Base-by-base conservation (phyloP, 83 land plant genomes). In the Larix sibirica region DNA sequence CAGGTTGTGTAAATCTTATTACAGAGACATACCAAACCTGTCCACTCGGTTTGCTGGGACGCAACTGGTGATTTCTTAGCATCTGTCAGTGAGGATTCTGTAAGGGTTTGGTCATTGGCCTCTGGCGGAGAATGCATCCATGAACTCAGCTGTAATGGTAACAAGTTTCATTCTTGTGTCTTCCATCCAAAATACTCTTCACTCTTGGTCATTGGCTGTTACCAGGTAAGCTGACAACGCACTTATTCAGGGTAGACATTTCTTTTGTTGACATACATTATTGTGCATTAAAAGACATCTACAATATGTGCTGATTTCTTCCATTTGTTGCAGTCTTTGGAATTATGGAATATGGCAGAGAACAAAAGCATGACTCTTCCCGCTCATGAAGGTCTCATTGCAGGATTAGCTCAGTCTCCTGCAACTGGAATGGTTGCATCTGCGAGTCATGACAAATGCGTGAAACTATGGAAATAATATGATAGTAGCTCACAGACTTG, bases 371-470 rank as follows among this genome's bases (percentile, higher is more conserved):
- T 94, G 94, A 94, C 94, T 1, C 80, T 94, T 20, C 26, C 88
- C 1, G 98, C 98, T 6, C 98, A 96, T 56, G 97, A 94, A 0
- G 95, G 97, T 1, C 77, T 94, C 62, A 92, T 96, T 26, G 93
- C 97, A 18, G 89, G 95, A 2, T 82, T 96, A 77, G 98, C 98
- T 21, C 91, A 84, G 38, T 96, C 97, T 78, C 86, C 85, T 67
- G 86, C 84, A 10, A 89, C 90, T 16, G 98, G 98, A 28, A 80
- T 92, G 89, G 90, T 95, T 58, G 96, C 98, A 23, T 95, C 98
- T 66, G 98, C 94, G 4, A 95, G 98, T 79, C 97, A 94, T 88
- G 98, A 96, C 81, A 92, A 88, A 80, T 86, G 84, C 71, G 95
- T 96, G 16, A 92, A 91, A 68, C 84, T 96, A 24, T 96, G 97